Evolutionary conservation across 176 grass and related monocot genomes (phyloP), one percentile per base, ranked within the genome.

Genomic region (Avena eriantha): DNA sequence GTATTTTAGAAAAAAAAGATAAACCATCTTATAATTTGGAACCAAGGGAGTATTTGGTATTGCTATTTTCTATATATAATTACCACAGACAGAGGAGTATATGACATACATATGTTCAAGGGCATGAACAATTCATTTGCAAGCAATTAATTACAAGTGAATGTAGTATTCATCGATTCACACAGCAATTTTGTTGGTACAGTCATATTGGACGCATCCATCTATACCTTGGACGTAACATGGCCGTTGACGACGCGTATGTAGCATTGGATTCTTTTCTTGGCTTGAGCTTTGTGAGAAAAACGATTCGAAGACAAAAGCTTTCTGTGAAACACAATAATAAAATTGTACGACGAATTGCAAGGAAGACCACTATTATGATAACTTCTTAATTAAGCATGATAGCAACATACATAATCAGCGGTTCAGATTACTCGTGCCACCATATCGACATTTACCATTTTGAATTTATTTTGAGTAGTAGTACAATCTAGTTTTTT

Each of bases 261-360:
- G 21, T 23, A 73, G 67, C 55, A 73, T 81, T 73, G 77, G 77
- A 80, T 87, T 87, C 26, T 73, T 87, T 82, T 55, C 69, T 49
- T 10, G 72, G 57, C 34, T 31, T 66, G 43, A 39, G 7, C 13
- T 51, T 67, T 76, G 16, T 31, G 31, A 67, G 22, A 35, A 7
- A 8, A 35, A 26, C 23, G 10, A 63, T 26, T 26, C 11, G 0
- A 3, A 54, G 15, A 6, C 14, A 26, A 63, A 54, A 39, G 36
- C 10, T 61, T 61, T 4, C 3, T 23, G 2, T 3, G 2, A 36
- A 14, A 66, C 29, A 64, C 12, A 3, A 34, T 49, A 47, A 24
- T 73, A 9, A 49, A n/a, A 55, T 3, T 18, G 29, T 72, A 86
- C 4, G 19, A 9, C 14, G n/a, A 70, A n/a, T 51, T 29, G 56